phyloP scores from a whole-genome alignment of 169 alveolate genomes.

The Nephromyces sp. region DNA sequence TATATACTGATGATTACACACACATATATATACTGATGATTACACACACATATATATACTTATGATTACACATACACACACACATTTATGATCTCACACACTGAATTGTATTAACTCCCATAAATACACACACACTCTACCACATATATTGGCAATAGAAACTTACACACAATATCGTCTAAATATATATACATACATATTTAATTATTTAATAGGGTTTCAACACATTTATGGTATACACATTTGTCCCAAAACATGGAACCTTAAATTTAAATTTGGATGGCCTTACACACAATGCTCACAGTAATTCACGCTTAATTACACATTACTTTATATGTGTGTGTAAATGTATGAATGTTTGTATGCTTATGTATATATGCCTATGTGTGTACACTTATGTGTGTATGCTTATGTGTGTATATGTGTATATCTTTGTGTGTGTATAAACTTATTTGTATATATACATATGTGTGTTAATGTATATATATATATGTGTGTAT shows the following conservation, averaged over 20 bases:
- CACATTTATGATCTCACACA: too few species aligned
- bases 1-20: too few species aligned
- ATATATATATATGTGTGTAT: background rate
- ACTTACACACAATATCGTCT: too few species aligned
- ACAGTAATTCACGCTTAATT: background rate
- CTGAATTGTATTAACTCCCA: too few species aligned
- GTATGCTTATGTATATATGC: background rate
- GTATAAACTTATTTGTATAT: background rate
- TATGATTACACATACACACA: too few species aligned
- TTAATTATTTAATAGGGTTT: background rate
- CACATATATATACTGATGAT: too few species aligned
- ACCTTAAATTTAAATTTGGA: background rate
- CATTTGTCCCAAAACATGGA: background rate
- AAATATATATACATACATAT: too few species aligned
- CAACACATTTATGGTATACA: background rate
- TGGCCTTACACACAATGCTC: background rate
- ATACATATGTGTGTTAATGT: background rate
- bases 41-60: too few species aligned
- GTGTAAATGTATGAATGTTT: background rate
- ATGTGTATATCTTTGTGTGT: background rate
- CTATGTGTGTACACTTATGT: background rate
- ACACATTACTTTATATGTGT: background rate
- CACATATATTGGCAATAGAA: too few species aligned
- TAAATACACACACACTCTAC: too few species aligned
- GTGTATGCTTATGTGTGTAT: too few species aligned